These are phyloP conservation scores for Helianthus tuberosus DNA, from an alignment of 129 eudicot genomes.

Conservation along the genomic window DNA sequence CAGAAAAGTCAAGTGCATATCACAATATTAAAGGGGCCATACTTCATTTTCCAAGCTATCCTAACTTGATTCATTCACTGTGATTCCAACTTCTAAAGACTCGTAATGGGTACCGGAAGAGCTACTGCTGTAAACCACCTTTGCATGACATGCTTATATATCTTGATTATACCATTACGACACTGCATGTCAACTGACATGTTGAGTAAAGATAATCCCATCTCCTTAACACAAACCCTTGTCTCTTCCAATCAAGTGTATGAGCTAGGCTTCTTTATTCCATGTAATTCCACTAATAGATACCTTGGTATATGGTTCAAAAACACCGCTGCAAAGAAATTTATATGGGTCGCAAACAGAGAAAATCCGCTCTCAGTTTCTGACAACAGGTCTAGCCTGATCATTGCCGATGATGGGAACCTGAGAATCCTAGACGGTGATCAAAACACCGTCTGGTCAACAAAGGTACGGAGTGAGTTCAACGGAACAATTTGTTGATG, in stretches of 20 bases:
- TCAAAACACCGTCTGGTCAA: conserved; percentile 32
- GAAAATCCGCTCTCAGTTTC: conserved; percentile 29
- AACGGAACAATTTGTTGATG: no score
- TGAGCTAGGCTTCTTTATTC: conserved; percentile 40
- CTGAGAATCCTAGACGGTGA: conserved; percentile 36
- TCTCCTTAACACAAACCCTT: conserved; percentile 30
- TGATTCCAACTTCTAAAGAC: neutral
- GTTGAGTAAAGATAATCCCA: conserved; percentile 15
- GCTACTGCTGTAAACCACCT: neutral
- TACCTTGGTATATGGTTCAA: conserved; percentile 42
- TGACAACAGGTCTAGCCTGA: conserved; percentile 12
- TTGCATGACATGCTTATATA: conserved; percentile 20
- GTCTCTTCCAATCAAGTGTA: conserved; percentile 34
- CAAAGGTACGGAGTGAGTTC: conserved; percentile 24
- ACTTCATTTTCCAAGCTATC: neutral
- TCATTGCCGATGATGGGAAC: conserved; percentile 31
- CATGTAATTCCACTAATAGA: conserved; percentile 19
- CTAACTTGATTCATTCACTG: neutral
- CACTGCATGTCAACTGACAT: conserved; percentile 10
- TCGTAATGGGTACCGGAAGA: neutral
- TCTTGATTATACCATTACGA: conserved; percentile 16
- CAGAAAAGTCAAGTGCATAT: conserved; percentile 18
- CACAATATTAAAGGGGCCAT: neutral
- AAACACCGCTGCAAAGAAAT: neutral
- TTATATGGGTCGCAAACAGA: conserved; percentile 40